A percentile compares a stretch with the other conserved stretches of the same genome.
These are phyloP conservation scores for Penicillium samsonianum DNA, from an alignment of 495 filamentous ascomycete genomes.

Conservation along the genomic window DNA sequence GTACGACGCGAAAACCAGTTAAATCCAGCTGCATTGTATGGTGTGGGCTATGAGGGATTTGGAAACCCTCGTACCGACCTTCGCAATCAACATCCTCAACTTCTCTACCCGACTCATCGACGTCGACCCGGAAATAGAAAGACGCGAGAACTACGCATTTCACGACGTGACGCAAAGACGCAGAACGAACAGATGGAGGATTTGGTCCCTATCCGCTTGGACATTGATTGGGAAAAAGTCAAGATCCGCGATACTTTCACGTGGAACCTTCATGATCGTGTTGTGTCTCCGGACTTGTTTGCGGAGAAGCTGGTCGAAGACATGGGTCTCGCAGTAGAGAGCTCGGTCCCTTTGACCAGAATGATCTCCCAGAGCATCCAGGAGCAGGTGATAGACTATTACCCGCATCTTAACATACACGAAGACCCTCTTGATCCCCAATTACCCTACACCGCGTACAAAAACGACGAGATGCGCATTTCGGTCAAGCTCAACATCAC, in stretches of 20 bases:
- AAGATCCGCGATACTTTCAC: slow-evolving; percentile 97
- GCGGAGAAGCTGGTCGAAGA: slow-evolving; percentile 90
- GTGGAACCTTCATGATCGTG: slow-evolving; percentile 93
- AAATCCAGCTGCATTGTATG: slow-evolving; percentile 66
- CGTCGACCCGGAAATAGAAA: slow-evolving; percentile 72
- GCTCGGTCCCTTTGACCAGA: slow-evolving; percentile 63
- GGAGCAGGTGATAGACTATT: slow-evolving; percentile 90
- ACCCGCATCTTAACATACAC: slow-evolving; percentile 83
- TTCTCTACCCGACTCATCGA: slow-evolving; percentile 76
- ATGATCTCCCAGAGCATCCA: slow-evolving; percentile 78
- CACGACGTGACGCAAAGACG: slow-evolving; percentile 72
- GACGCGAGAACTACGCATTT: slow-evolving; percentile 67
- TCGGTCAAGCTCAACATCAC: slow-evolving; percentile 95
- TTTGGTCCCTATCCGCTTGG: slow-evolving; percentile 84
- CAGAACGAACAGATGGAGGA: slow-evolving; percentile 91
- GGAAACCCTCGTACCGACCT: slow-evolving; percentile 81
- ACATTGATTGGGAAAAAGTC: slow-evolving; percentile 94
- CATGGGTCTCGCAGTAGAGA: slow-evolving; percentile 72
- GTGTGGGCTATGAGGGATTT: slow-evolving; percentile 84
- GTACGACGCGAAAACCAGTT: slow-evolving; percentile 50
- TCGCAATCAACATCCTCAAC: slow-evolving; percentile 48
- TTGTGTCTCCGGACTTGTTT: slow-evolving; percentile 75
- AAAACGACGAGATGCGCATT: slow-evolving; percentile 98
- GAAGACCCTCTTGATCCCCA: slow-evolving; percentile 90
- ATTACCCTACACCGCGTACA: slow-evolving; percentile 89